Evolutionary conservation across 495 filamentous ascomycete species (phyloP).

Genomic region (Neurospora sp.): DNA sequence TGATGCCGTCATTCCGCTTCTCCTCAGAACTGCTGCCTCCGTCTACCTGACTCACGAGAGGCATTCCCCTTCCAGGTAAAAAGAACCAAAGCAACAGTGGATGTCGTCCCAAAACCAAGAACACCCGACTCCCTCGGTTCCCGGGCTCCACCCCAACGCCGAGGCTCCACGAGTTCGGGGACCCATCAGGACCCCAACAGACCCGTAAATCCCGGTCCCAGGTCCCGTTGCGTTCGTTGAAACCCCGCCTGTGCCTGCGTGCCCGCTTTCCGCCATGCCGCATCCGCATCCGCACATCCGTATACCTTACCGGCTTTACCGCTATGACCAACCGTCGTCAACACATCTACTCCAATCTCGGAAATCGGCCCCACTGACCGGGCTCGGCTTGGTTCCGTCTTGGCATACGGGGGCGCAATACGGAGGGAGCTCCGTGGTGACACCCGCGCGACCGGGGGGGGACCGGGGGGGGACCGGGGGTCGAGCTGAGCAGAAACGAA

Average conservation of each 20-base stretch:
- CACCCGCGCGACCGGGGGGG: not conserved
- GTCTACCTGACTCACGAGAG: not conserved
- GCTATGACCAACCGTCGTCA: not conserved
- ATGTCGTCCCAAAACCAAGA: not conserved
- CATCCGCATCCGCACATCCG: not conserved
- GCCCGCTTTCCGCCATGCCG: not conserved
- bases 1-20: not conserved
- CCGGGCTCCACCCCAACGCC: not conserved
- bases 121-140: not conserved
- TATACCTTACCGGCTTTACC: not conserved
- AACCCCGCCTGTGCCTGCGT: not conserved
- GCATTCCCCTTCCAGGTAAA: not conserved
- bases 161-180: not conserved
- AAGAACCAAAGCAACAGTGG: not conserved
- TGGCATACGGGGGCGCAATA: not conserved
- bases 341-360: not conserved
- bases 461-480: not conserved
- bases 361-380: not conserved
- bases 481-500: not conserved
- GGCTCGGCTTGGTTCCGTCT: not conserved
- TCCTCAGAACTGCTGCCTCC: not conserved
- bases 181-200: not conserved
- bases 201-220: not conserved
- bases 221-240: too few species aligned
- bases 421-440: not conserved